A percentile compares a stretch with the other conserved stretches of the same genome.
Evolutionary conservation across 176 grass and related monocot genomes (phyloP).

Genomic region (Aegilops bicornis): DNA sequence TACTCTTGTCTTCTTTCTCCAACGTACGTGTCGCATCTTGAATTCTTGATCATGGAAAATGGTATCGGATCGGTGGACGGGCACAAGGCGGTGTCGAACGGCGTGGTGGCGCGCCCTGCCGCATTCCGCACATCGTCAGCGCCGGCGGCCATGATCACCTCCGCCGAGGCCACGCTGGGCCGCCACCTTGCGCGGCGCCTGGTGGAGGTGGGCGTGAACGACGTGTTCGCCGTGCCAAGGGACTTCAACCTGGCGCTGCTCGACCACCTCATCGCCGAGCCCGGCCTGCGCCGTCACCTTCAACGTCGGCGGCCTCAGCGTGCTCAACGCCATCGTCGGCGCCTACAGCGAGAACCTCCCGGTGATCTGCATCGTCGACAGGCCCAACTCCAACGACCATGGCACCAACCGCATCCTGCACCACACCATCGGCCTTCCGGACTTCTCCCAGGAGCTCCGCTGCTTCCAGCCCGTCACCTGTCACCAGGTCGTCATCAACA

Average conservation of each 20-base stretch:
- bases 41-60: not conserved
- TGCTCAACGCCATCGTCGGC: conserved; percentile 86
- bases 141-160: not conserved
- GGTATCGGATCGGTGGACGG: not conserved
- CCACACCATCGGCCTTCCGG: conserved; percentile 87
- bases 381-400: conserved; percentile 88
- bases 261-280: conserved; percentile 83
- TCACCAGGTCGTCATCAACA: conserved; percentile 46
- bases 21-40: not conserved
- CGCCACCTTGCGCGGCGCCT: conserved; percentile 69
- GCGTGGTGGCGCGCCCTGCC: not conserved
- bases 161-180: conserved; percentile 42
- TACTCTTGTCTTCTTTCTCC: not conserved
- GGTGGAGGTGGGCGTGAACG: conserved; percentile 63
- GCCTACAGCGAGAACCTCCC: conserved; percentile 94
- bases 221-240: conserved; percentile 86
- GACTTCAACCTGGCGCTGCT: conserved; percentile 95
- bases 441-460: conserved; percentile 85
- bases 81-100: not conserved
- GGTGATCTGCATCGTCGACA: conserved; percentile 78
- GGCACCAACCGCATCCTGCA: conserved; percentile 88
- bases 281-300: conserved; percentile 84
- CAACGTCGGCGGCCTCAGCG: conserved; percentile 87
- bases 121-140: not conserved
- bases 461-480: conserved; percentile 89